Conservation (phyloP, 371 early-diverging fungal species). For the Mucor lusitanicus region DNA sequence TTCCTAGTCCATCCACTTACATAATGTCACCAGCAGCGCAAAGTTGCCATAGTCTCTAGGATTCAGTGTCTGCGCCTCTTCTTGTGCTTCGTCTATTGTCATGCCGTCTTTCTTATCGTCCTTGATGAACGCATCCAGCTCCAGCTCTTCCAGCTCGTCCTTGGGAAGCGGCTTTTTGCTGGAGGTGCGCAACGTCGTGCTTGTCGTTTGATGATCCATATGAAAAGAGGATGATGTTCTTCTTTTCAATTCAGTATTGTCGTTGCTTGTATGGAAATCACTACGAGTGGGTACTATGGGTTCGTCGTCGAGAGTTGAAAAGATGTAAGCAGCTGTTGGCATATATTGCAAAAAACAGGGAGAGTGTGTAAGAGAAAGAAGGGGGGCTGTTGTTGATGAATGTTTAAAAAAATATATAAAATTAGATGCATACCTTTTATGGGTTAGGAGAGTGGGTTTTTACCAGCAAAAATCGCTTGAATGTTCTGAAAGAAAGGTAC, state of each 20-base stretch:
- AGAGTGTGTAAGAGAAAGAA: neutral
- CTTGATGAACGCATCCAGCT: constrained; percentile 25
- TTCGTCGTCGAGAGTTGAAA: constrained; percentile 42
- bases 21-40: constrained; percentile 65
- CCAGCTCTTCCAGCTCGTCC: constrained; percentile 41
- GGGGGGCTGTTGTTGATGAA: neutral
- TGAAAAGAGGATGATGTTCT: constrained; percentile 10
- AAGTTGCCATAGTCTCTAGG: constrained; percentile 66
- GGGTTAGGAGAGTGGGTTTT: neutral
- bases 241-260: constrained; percentile 4
- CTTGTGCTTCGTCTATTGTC: neutral
- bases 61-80: constrained; percentile 24
- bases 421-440: neutral
- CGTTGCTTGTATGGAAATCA: constrained; percentile 3
- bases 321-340: constrained; percentile 36
- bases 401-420: neutral
- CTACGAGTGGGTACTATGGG: constrained; percentile 27
- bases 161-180: constrained; percentile 28
- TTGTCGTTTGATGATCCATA: constrained; percentile 42
- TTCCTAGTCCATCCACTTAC: constrained; percentile 41
- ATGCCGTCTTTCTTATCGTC: neutral
- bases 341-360: neutral
- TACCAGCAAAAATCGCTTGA: neutral
- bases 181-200: constrained; percentile 28
- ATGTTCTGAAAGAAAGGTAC: neutral